phyloP scores from a whole-genome alignment of 441 rosid genomes.

The Mallotus repandus region DNA sequence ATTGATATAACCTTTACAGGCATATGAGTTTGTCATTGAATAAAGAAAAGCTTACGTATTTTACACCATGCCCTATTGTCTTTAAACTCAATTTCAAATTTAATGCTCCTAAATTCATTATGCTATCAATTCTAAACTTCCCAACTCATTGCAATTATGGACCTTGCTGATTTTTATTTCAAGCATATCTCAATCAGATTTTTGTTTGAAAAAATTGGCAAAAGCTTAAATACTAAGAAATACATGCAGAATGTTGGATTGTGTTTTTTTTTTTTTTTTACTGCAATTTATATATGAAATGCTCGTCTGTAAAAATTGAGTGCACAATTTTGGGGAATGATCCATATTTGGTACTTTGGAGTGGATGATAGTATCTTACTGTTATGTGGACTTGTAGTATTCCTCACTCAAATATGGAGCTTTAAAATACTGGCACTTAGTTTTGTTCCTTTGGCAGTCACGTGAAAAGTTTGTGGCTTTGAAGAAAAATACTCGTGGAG shows the following conservation, averaged over 20 bases:
- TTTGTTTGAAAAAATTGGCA: neutral
- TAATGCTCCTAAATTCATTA: neutral
- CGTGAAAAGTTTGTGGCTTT: conserved; percentile 87
- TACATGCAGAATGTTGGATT: neutral
- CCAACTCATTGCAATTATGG: neutral
- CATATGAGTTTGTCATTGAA: neutral
- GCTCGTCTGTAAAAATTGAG: neutral
- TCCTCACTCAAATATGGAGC: conserved; percentile 1
- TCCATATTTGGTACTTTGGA: neutral
- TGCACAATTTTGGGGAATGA: neutral
- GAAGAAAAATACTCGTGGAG: conserved; percentile 77
- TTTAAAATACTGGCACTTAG: conserved; percentile 1
- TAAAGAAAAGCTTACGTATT: neutral
- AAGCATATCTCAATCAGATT: neutral
- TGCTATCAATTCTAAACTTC: neutral
- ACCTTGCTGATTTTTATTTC: neutral
- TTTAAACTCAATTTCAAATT: neutral
- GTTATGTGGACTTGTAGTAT: neutral
- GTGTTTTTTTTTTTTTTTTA: neutral
- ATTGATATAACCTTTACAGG: neutral
- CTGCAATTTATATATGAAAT: neutral
- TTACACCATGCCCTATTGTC: neutral
- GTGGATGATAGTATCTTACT: neutral
- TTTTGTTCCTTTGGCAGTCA: conserved; percentile 46
- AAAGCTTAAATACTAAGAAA: neutral